Conservation (phyloP, 768 basidiomycete genomes). For the Tremella yokohamensis region DNA sequence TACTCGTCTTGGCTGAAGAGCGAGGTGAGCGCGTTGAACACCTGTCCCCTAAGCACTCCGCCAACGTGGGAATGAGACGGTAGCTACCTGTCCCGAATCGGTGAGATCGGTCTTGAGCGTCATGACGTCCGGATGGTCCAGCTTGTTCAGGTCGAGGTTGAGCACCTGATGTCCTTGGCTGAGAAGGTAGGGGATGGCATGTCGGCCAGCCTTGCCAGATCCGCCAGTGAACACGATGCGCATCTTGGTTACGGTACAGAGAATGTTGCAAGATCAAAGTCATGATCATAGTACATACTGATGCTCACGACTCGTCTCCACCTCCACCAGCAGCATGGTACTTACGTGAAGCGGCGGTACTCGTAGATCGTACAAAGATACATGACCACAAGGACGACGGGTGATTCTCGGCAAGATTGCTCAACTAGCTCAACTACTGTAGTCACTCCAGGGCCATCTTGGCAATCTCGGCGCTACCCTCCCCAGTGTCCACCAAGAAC, state of each 20-base stretch:
- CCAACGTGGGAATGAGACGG: too few relatives aligned
- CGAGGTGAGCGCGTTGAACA: slow-evolving; percentile 46
- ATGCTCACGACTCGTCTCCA: too few relatives aligned
- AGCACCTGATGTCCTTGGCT: slow-evolving; percentile 44
- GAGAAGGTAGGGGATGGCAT: slow-evolving; percentile 47
- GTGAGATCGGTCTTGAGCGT: slow-evolving; percentile 48
- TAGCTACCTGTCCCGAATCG: slow-evolving; percentile 33
- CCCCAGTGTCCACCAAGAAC: background rate
- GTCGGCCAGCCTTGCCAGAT: slow-evolving; percentile 45
- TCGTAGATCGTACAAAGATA: too few relatives aligned
- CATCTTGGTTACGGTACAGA: too few relatives aligned
- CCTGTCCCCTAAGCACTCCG: slow-evolving; percentile 1
- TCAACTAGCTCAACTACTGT: too few relatives aligned
- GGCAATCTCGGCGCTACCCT: background rate
- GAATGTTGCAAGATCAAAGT: too few relatives aligned
- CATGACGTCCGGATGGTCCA: slow-evolving; percentile 40
- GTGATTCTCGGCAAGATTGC: too few relatives aligned
- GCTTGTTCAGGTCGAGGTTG: slow-evolving; percentile 46
- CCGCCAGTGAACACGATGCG: slow-evolving; percentile 49
- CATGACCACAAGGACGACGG: too few relatives aligned
- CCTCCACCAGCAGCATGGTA: too few relatives aligned
- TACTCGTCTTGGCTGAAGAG: slow-evolving; percentile 43
- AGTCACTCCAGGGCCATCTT: too few relatives aligned
- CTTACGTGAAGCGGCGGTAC: too few relatives aligned
- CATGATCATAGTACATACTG: too few relatives aligned